Evolutionary conservation across 192 early-diverging fungal species (phyloP).

Genomic region (Coemansia sp.): DNA sequence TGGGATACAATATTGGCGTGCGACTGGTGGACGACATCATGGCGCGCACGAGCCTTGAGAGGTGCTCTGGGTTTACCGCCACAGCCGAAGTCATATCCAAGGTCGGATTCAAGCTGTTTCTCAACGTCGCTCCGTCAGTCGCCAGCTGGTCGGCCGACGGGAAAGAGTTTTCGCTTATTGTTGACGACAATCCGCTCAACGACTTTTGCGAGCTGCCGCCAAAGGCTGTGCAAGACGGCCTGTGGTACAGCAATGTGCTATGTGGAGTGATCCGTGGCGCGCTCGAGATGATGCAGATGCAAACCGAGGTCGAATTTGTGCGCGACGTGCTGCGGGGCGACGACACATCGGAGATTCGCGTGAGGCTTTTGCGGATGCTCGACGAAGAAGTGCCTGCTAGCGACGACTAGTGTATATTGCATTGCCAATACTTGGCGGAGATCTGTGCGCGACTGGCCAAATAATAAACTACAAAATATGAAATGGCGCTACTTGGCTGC

Average conservation of each 20-base stretch:
- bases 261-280: slow-evolving; percentile 93
- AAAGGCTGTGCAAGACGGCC: slow-evolving; percentile 62
- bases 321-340: slow-evolving; percentile 80
- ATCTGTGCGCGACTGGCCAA: too few species aligned
- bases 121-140: slow-evolving; percentile 83
- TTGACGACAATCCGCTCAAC: slow-evolving; percentile 95
- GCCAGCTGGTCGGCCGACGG: slow-evolving; percentile 76
- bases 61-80: slow-evolving; percentile 80
- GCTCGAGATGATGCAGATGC: slow-evolving; percentile 96
- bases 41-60: slow-evolving; percentile 60
- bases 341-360: slow-evolving; percentile 86
- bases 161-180: slow-evolving; percentile 86
- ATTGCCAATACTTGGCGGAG: too few species aligned
- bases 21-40: slow-evolving; percentile 95
- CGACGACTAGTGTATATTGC: slow-evolving; percentile 60
- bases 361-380: slow-evolving; percentile 78
- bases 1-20: slow-evolving; percentile 98
- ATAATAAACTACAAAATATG: too few species aligned
- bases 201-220: slow-evolving; percentile 97
- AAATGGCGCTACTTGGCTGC: too few species aligned
- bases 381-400: slow-evolving; percentile 94
- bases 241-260: slow-evolving; percentile 96
- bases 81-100: slow-evolving; percentile 95
- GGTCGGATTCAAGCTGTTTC: slow-evolving; percentile 95
- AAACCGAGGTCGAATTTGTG: slow-evolving; percentile 82